phyloP scores from a whole-genome alignment of 2,329 filamentous ascomycete genomes.

The Paecilomyces sp. region DNA sequence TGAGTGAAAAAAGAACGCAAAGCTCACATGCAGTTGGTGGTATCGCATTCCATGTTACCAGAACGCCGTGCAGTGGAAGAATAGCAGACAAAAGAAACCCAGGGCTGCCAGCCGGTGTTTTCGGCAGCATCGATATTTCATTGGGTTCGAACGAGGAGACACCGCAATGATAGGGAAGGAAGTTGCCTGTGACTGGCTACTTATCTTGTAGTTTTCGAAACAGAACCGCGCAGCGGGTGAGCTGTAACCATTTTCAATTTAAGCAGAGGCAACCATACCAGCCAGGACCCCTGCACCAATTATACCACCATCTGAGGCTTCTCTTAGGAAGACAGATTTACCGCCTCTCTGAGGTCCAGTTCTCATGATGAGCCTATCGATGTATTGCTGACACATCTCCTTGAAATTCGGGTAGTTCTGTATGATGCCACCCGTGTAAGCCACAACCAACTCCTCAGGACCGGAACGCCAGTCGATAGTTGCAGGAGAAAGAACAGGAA shows the following conservation, averaged over 20 bases:
- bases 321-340: conserved; percentile 45
- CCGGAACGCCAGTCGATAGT: conserved; percentile 35
- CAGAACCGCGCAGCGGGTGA: not conserved
- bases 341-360: conserved; percentile 38
- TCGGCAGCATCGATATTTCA: not conserved
- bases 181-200: not conserved
- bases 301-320: conserved; percentile 49
- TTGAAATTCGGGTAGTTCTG: conserved; percentile 71
- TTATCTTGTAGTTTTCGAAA: not conserved
- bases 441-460: conserved; percentile 61
- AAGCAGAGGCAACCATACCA: conserved; percentile 33
- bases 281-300: conserved; percentile 50
- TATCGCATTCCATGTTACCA: not conserved
- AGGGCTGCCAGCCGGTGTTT: not conserved
- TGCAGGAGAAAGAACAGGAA: conserved; percentile 27
- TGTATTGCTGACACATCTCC: conserved; percentile 59
- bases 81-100: not conserved
- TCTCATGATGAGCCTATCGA: conserved; percentile 50
- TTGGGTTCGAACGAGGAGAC: not conserved
- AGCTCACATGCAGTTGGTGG: not conserved
- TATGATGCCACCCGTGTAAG: conserved; percentile 74
- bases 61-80: not conserved
- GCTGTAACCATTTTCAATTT: not conserved
- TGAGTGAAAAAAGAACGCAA: not conserved
- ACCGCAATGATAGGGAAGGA: not conserved